Percentiles rank a stretch among this genome's conserved stretches.
Evolutionary conservation across 345 rosid species (phyloP).

Genomic region (Salix udensis): DNA sequence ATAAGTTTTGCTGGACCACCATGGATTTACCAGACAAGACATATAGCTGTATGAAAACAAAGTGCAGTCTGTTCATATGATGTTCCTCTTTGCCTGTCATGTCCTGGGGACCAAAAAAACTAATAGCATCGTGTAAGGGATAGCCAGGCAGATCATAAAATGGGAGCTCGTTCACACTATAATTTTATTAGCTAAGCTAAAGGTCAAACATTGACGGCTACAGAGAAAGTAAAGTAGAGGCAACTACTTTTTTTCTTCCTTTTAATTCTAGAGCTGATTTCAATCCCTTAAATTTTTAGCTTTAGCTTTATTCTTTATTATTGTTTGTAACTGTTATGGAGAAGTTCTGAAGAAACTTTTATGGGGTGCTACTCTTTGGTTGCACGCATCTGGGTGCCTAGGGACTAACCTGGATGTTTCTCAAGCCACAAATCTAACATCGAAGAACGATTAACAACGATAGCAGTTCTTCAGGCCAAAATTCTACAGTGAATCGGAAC

Average conservation of each 20-base stretch:
- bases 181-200: neutral
- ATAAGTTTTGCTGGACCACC: neutral
- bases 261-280: neutral
- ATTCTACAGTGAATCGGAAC: neutral
- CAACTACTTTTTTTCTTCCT: no score
- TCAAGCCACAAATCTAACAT: neutral
- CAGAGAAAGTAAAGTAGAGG: neutral
- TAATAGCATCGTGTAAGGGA: neutral
- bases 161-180: neutral
- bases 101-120: neutral
- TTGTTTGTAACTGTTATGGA: neutral
- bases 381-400: neutral
- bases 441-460: neutral
- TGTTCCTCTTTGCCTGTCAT: neutral
- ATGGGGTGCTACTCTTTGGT: neutral
- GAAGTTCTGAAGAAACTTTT: neutral
- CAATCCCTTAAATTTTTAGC: neutral
- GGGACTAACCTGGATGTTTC: neutral
- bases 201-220: neutral
- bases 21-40: neutral
- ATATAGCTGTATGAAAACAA: neutral
- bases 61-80: neutral
- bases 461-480: neutral
- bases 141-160: neutral
- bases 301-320: neutral